Base-by-base conservation (phyloP, 768 basidiomycete genomes). In the Harrya chromipes region DNA sequence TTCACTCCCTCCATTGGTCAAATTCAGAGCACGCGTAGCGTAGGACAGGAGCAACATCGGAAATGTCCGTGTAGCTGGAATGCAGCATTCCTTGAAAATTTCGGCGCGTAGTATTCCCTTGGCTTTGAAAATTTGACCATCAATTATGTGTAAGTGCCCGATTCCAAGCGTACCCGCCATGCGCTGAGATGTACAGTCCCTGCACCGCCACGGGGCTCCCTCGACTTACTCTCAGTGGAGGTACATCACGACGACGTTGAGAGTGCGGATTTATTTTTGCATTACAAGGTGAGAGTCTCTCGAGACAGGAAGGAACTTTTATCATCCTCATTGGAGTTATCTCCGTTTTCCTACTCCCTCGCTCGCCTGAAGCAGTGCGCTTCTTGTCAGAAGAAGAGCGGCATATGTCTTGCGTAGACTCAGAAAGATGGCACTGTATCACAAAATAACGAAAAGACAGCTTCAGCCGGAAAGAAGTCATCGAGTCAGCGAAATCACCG, bases 191-290 rank as follows among this genome's bases (percentile, higher is more conserved):
- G 11, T 13, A 5, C 16, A 69, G 68, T 14, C 80, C 81, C 0
- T 84, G 83, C 44, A 81, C 83, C 46, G 61, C 67, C 5, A 76
- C 80, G 7, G 83, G 85, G 54, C 65, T 85, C 83, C 83, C 7
- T 80, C 82, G 1, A 84, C 59, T 63, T 84, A 27, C 55, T 82
- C 24, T 72, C n/a, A n/a, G n/a, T 84, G 24, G 82, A 81, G 60
- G 70, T 70, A 47, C 38, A 26, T 36, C 31, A 34, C 19, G 26
- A 9, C 5, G 0, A 1, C 9, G 3, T 27, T 19, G n/a, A 44
- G n/a, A 20, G 13, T n/a, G 16, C 9, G 11, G 33, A 4, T 47
- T 85, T n/a, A 75, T 82, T 13, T 74, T 78, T 10, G 73, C 81
- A 9, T 68, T 80, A 39, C 84, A 87, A 74, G 84, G 82, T 76